Conservation (phyloP, 2,329 filamentous ascomycete genomes). For the Neonectria sp. region DNA sequence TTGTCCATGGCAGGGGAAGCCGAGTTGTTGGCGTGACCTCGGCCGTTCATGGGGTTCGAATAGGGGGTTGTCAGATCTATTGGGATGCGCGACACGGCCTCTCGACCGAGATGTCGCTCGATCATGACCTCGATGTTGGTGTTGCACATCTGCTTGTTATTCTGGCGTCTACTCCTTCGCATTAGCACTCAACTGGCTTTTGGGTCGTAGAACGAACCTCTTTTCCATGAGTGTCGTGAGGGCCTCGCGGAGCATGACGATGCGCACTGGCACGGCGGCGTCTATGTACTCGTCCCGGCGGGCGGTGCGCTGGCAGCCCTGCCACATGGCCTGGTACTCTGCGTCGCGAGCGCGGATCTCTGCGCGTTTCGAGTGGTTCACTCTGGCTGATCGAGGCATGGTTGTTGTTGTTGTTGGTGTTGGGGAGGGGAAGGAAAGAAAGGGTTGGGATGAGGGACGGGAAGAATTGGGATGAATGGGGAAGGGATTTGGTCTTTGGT, state of each 20-base stretch:
- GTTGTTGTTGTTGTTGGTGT: neutral
- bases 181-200: neutral
- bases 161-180: slow-evolving; percentile 12
- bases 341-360: slow-evolving; percentile 35
- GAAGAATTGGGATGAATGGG: neutral
- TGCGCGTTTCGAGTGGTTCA: slow-evolving; percentile 7
- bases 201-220: slow-evolving; percentile 27
- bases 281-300: slow-evolving; percentile 32
- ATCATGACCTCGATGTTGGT: slow-evolving; percentile 35
- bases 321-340: slow-evolving; percentile 48
- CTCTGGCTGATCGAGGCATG: slow-evolving; percentile 29
- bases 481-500: neutral
- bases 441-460: neutral
- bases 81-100: slow-evolving; percentile 6
- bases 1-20: neutral
- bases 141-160: slow-evolving; percentile 32
- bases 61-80: neutral
- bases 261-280: slow-evolving; percentile 12
- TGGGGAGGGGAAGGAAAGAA: neutral
- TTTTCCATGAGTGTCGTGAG: slow-evolving; percentile 26
- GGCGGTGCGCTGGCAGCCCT: slow-evolving; percentile 38
- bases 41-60: neutral
- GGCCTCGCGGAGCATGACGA: slow-evolving; percentile 27
- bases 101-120: slow-evolving; percentile 40
- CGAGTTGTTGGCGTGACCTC: neutral